Evolutionary conservation across 192 early-diverging fungal genomes (phyloP).

Genomic region (Coemansia asiatica): DNA sequence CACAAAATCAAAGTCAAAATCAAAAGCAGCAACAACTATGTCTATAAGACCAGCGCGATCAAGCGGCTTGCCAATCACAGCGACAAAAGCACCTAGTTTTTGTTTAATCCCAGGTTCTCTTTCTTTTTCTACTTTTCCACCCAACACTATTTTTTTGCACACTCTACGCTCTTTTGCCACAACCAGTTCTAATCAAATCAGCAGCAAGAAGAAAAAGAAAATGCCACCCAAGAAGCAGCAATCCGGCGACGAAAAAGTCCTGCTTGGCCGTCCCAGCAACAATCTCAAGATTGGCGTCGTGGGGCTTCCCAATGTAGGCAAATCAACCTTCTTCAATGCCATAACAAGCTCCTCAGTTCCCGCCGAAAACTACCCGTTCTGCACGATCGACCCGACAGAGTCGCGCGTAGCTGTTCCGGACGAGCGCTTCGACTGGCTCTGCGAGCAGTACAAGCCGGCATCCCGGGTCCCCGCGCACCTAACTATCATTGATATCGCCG

Average conservation of each 20-base stretch:
- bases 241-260: slow-evolving; percentile 70
- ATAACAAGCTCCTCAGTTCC: slow-evolving; percentile 68
- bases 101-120: background rate
- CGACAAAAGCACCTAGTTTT: too few species aligned
- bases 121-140: background rate
- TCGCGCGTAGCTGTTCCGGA: slow-evolving; percentile 91
- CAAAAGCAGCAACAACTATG: background rate
- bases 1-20: background rate
- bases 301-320: slow-evolving; percentile 95
- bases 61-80: too few species aligned
- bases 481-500: slow-evolving; percentile 96
- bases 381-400: slow-evolving; percentile 93
- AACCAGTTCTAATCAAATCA: background rate
- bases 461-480: slow-evolving; percentile 75
- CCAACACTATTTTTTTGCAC: background rate
- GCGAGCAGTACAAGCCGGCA: slow-evolving; percentile 65
- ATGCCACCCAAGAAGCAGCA: slow-evolving; percentile 86
- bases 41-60: background rate
- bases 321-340: slow-evolving; percentile 86
- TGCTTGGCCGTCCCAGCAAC: slow-evolving; percentile 81
- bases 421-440: slow-evolving; percentile 81
- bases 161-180: background rate
- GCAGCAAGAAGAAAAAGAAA: slow-evolving; percentile 11
- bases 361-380: slow-evolving; percentile 98
- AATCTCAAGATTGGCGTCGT: slow-evolving; percentile 94